Evolutionary conservation across 2,329 filamentous ascomycete species (phyloP), one percentile per base, ranked within the genome.

Genomic region (Nemania sp.): DNA sequence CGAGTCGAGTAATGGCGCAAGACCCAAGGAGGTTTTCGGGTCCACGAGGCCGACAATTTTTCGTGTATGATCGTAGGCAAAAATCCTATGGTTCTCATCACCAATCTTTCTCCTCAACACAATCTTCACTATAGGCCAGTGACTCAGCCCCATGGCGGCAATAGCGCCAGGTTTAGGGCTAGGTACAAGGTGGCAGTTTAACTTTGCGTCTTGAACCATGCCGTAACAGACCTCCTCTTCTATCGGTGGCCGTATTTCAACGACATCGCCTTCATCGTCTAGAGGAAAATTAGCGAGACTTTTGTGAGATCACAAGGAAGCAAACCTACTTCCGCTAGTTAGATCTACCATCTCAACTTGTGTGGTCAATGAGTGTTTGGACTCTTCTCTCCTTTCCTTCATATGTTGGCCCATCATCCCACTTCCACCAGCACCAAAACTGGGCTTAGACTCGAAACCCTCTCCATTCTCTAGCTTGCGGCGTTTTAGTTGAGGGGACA

Each of bases 221-320:
- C 93, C 93, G 75, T 92, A 94, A 80, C 93, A 97, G 3, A 97
- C 91, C 75, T 93, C 89, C 76, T 93, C 88, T 22, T 89, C 86
- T 54, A 84, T 86, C 32, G 88, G 84, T 64, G 92, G 86, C 49
- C 86, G 84, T 15, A 89, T 79, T 41, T 89, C 82, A 22, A 86
- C 80, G 3, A 89, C 75, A 10, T 91, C 88, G 27, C 89, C 87
- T 51, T 92, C 90, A 20, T 83, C 84, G 26, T 67, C 78, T 71
- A 75, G 75, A 32, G 75, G 75, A 77, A 32, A 32, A 51, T 73
- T 66, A 75, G 73, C 53, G 20, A 24, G n/a, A 29, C 29, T n/a
- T n/a, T 24, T 38, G 26, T 32, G 32, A 22, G 2, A 13, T n/a
- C 45, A 45, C n/a, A 49, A 80, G 43, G 15, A 83, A 75, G 45